Conservation (phyloP, 2,329 filamentous ascomycete species). For the Thermothelomyces thermophilus region DNA sequence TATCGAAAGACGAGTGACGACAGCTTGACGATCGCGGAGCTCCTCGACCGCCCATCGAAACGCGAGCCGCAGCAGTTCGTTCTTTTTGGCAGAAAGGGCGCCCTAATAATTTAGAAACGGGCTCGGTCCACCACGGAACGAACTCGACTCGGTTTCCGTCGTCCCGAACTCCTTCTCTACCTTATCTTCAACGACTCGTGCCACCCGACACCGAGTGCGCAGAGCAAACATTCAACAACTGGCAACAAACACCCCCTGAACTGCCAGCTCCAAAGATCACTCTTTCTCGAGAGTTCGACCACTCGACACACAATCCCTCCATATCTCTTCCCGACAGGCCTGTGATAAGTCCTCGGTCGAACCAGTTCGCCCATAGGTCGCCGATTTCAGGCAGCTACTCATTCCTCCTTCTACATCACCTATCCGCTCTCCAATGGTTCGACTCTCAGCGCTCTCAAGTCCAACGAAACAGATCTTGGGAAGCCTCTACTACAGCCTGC, state of each 20-base stretch:
- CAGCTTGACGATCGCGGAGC: conserved; percentile 11
- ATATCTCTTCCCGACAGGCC: neutral
- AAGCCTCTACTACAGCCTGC: conserved; percentile 6
- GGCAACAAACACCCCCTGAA: neutral
- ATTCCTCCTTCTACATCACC: neutral
- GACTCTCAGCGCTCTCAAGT: conserved; percentile 12
- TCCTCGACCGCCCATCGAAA: neutral
- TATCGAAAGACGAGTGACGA: conserved; percentile 9
- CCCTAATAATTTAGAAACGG: conserved; percentile 7
- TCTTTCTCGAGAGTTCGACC: no score
- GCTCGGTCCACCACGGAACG: conserved; percentile 7
- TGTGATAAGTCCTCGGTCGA: neutral
- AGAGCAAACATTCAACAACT: no score
- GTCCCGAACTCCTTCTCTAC: neutral
- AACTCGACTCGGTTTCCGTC: conserved; percentile 8
- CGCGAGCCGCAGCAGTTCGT: neutral
- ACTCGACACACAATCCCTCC: no score
- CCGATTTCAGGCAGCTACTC: neutral
- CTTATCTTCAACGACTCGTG: neutral
- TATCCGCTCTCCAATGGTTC: conserved; percentile 21
- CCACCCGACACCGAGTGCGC: no score
- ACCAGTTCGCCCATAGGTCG: neutral
- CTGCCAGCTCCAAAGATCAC: neutral
- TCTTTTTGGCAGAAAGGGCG: neutral
- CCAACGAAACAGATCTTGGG: conserved; percentile 15